Conservation (phyloP, 306 rosid genomes). For the Prunus davidiana region DNA sequence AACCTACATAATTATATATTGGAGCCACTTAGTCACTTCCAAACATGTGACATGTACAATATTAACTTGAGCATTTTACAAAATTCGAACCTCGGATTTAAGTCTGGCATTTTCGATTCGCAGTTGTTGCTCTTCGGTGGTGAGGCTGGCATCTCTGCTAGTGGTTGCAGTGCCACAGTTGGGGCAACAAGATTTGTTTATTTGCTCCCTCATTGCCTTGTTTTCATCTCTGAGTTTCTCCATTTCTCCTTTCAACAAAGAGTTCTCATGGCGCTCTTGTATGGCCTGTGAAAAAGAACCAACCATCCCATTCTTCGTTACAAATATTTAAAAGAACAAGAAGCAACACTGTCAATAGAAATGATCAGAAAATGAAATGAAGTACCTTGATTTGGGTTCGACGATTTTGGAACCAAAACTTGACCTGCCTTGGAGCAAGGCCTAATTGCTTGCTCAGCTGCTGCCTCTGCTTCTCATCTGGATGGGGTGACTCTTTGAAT, state of each 20-base stretch:
- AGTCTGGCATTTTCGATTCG: constrained; percentile 89
- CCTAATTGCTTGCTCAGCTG: constrained; percentile 92
- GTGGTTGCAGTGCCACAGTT: constrained; percentile 78
- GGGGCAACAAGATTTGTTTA: constrained; percentile 78
- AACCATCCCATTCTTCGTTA: not conserved
- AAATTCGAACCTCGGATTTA: constrained; percentile 71
- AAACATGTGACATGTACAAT: not conserved
- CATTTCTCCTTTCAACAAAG: constrained; percentile 78
- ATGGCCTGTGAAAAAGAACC: constrained; percentile 56
- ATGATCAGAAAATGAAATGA: not conserved
- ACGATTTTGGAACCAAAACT: constrained; percentile 99
- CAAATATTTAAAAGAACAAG: not conserved
- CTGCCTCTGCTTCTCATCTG: constrained; percentile 97
- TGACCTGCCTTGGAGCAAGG: constrained; percentile 93
- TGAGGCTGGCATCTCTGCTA: constrained; percentile 48
- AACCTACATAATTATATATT: constrained; percentile 35
- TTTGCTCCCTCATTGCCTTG: constrained; percentile 60
- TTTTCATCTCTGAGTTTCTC: constrained; percentile 82
- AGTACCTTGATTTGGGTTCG: constrained; percentile 94
- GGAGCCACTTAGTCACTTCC: too few species aligned
- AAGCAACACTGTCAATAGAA: not conserved
- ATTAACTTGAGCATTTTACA: not conserved
- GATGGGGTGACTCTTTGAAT: constrained; percentile 96
- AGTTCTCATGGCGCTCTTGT: constrained; percentile 95
- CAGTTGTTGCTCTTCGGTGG: constrained; percentile 80